phyloP scores from a whole-genome alignment of 192 early-diverging fungal species.

The Globomyces pollinis-pini region DNA sequence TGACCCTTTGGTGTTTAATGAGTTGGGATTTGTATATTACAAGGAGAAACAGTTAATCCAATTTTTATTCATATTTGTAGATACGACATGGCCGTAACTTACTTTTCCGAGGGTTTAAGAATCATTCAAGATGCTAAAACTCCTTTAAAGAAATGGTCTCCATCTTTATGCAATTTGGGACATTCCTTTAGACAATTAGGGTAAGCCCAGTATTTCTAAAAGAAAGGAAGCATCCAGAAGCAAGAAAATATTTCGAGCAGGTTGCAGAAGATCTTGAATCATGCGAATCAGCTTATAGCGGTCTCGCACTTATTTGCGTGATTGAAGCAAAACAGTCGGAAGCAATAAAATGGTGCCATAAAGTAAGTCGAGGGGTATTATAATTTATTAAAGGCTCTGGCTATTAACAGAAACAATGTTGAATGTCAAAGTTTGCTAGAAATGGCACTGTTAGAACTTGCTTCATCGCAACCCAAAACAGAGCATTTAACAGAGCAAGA shows the following conservation, averaged over 20 bases:
- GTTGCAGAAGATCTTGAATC: not conserved
- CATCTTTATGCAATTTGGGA: slow-evolving; percentile 58
- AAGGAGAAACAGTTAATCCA: slow-evolving; percentile 32
- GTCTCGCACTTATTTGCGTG: not conserved
- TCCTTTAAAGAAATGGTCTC: slow-evolving; percentile 43
- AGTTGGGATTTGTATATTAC: slow-evolving; percentile 60
- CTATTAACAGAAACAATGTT: slow-evolving; percentile 1
- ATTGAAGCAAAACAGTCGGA: not conserved
- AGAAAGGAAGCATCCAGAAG: not conserved
- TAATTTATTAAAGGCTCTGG: not conserved
- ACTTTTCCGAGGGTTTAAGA: slow-evolving; percentile 44
- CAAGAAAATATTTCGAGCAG: not conserved
- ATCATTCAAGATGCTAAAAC: slow-evolving; percentile 38
- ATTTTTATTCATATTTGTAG: slow-evolving; percentile 33
- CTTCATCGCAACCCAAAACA: no score
- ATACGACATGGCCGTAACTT: slow-evolving; percentile 43
- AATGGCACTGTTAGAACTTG: no score
- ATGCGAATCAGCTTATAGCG: slow-evolving; percentile 4
- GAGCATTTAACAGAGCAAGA: no score
- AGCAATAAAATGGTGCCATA: not conserved
- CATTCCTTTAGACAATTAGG: slow-evolving; percentile 54
- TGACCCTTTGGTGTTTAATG: slow-evolving; percentile 66
- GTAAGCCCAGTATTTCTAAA: slow-evolving; percentile 22
- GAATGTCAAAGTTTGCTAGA: no score
- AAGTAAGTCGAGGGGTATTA: not conserved